Percentiles rank a stretch among this genome's conserved stretches.
These are phyloP conservation scores for Cryptococcus jaspeensis DNA, from an alignment of 1,284 basidiomycete genomes.

Conservation along the genomic window DNA sequence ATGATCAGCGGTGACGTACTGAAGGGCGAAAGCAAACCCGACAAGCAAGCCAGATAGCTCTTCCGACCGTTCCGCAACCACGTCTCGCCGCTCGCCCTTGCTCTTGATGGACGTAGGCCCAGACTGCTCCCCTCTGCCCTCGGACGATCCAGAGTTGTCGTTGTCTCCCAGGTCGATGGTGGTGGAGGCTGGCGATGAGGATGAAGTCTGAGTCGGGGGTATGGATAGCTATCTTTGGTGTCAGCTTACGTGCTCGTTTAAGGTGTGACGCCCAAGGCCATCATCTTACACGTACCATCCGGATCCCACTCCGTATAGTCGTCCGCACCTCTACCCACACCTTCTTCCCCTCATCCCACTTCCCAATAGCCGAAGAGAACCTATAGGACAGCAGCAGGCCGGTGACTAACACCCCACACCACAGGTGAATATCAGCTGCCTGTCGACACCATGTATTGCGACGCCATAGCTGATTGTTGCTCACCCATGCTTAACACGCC, in stretches of 20 bases:
- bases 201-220: background rate
- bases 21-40: slow-evolving; percentile 48
- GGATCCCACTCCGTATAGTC: slow-evolving; percentile 40
- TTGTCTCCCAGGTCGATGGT: slow-evolving; percentile 2
- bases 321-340: slow-evolving; percentile 45
- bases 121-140: background rate
- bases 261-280: background rate
- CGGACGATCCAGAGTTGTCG: too few relatives aligned
- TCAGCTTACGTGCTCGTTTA: background rate
- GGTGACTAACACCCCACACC: slow-evolving; percentile 23
- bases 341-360: slow-evolving; percentile 46
- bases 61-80: slow-evolving; percentile 23
- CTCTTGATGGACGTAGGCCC: background rate
- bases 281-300: slow-evolving; percentile 33
- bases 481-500: slow-evolving; percentile 45
- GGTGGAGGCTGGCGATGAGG: slow-evolving; percentile 1
- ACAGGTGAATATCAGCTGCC: background rate
- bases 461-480: slow-evolving; percentile 6
- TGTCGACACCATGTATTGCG: background rate
- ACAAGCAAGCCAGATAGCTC: slow-evolving; percentile 45
- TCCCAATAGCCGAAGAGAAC: slow-evolving; percentile 37
- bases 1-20: slow-evolving; percentile 23
- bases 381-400: slow-evolving; percentile 44
- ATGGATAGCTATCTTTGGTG: slow-evolving; percentile 10
- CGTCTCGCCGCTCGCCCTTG: slow-evolving; percentile 7